Base-by-base conservation (phyloP, 345 rosid genomes). In the Aquilaria yunnanensis region DNA sequence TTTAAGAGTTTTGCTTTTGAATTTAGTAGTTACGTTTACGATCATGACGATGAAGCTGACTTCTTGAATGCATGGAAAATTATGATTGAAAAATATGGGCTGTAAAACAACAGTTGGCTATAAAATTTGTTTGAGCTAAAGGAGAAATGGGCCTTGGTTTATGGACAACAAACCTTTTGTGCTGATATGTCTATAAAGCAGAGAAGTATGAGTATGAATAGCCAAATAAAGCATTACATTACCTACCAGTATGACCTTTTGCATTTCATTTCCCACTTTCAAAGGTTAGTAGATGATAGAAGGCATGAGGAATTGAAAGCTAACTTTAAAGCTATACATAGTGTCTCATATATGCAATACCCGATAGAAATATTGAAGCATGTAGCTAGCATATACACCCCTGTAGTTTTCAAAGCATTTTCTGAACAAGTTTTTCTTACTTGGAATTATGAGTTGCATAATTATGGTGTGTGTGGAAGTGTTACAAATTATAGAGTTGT, bases 101-200 rank as follows among this genome's bases (percentile, higher is more conserved):
- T 71, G 6, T 41, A 69, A 76, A 74, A 66, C 45, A 67, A 71
- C 65, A 67, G 67, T 58, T 71, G 67, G 67, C 56, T 70, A 73
- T 57, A 49, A 11, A 56, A 62, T 62, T 64, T 59, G 13, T 73
- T 74, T 59, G 58, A 67, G 59, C 71, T 29, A 57, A 71, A 72
- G 63, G 77, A 78, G 72, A 64, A 72, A 56, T 74, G 78, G 82
- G 70, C 78, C 12, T 47, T 66, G 59, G 62, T 72, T 47, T 71
- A 71, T 69, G 66, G 49, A 61, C 61, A 73, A 67, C 70, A 74
- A 47, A 61, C 70, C 47, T 77, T 23, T 67, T 64, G 60, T 34
- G 81, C 81, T 8, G 78, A 70, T 46, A 33, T 70, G 31, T 64
- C 34, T 41, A 31, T 59, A 41, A 50, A 55, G 8, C 75, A 65